Evolutionary conservation across 495 filamentous ascomycete genomes (phyloP).

Genomic region (Parmelia sp.): DNA sequence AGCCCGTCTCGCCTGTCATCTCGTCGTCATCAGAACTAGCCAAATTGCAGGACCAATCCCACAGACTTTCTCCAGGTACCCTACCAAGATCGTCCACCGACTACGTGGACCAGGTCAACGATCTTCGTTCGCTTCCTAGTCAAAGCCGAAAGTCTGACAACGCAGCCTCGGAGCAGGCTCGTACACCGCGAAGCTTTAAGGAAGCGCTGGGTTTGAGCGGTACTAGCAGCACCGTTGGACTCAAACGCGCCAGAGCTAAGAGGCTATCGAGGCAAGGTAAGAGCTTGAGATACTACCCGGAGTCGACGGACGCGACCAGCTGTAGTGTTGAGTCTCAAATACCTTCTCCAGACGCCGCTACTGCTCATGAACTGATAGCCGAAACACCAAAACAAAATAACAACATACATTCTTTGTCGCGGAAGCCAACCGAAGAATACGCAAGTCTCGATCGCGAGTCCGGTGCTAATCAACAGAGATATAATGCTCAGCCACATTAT

Average conservation of each 20-base stretch:
- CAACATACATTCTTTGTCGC: slow-evolving; percentile 2
- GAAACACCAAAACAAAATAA: neutral
- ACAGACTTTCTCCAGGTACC: neutral
- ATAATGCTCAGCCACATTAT: slow-evolving; percentile 29
- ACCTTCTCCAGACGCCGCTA: neutral
- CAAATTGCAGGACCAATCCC: slow-evolving; percentile 10
- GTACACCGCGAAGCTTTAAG: slow-evolving; percentile 25
- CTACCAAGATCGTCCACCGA: slow-evolving; percentile 10
- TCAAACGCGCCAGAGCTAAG: slow-evolving; percentile 53
- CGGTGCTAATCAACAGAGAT: neutral
- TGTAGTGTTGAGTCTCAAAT: neutral
- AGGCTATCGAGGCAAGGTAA: slow-evolving; percentile 42
- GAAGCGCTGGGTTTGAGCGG: slow-evolving; percentile 28
- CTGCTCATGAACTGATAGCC: neutral
- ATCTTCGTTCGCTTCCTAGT: slow-evolving; percentile 24
- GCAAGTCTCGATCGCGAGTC: slow-evolving; percentile 7
- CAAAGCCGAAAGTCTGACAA: slow-evolving; percentile 11
- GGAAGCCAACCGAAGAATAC: neutral
- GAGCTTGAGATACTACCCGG: slow-evolving; percentile 28
- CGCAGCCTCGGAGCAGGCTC: slow-evolving; percentile 11
- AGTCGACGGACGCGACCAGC: neutral
- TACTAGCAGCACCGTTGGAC: slow-evolving; percentile 31
- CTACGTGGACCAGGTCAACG: slow-evolving; percentile 24
- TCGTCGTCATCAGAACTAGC: slow-evolving; percentile 18
- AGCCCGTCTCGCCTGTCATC: neutral